Evolutionary conservation across 495 filamentous ascomycete genomes (phyloP).

Genomic region (Hypoxylon intermedium): DNA sequence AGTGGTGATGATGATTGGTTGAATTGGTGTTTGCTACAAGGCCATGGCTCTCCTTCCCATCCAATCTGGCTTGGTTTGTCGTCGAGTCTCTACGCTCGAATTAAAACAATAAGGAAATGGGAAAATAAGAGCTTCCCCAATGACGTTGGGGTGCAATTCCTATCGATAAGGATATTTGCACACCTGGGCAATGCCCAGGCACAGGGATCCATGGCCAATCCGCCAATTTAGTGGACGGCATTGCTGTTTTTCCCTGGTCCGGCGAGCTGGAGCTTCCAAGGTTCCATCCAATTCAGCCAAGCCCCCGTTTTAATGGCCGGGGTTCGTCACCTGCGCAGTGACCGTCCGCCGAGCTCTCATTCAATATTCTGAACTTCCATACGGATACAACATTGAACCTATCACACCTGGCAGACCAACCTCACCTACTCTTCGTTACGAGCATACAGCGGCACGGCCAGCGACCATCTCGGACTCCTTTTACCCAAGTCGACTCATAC

Average conservation of each 20-base stretch:
- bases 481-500: neutral
- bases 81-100: neutral
- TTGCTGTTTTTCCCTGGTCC: slow-evolving; percentile 20
- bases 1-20: neutral
- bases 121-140: slow-evolving; percentile 10
- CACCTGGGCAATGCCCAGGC: too few relatives aligned
- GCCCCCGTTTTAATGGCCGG: too few relatives aligned
- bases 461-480: neutral
- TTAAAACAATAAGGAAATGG: neutral
- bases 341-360: neutral
- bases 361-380: neutral
- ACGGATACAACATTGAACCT: neutral
- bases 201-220: too few relatives aligned
- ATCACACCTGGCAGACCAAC: too few relatives aligned
- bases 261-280: slow-evolving; percentile 1
- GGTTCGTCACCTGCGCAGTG: too few relatives aligned
- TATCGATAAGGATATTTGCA: slow-evolving; percentile 26
- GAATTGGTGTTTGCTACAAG: neutral
- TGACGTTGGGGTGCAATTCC: slow-evolving; percentile 14
- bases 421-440: too few relatives aligned
- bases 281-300: too few relatives aligned
- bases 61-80: neutral
- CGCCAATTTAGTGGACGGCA: neutral
- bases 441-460: too few relatives aligned
- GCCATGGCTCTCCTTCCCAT: neutral